A percentile compares a stretch with the other conserved stretches of the same genome.
These are phyloP conservation scores for Phytophthora ohioensis DNA, from an alignment of 352 stramenopile species.

Conservation along the genomic window DNA sequence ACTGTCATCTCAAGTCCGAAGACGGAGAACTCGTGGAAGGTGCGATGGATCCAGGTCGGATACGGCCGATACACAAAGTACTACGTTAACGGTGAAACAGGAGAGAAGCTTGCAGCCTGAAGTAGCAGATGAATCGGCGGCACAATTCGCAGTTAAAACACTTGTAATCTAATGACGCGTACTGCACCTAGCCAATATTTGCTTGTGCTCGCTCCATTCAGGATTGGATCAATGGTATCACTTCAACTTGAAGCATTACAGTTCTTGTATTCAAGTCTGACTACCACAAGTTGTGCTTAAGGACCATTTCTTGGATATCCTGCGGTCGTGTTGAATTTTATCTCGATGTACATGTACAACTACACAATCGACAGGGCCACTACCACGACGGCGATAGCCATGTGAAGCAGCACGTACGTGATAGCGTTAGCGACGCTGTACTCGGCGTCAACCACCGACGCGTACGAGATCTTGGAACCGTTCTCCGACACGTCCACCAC, in stretches of 20 bases:
- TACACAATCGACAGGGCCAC: constrained; percentile 35
- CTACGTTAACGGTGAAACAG: constrained; percentile 15
- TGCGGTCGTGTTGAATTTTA: too few relatives aligned
- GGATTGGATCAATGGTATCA: background rate
- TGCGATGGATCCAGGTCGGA: constrained; percentile 28
- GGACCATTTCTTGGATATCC: too few relatives aligned
- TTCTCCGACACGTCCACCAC: constrained; percentile 23
- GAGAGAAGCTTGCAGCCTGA: constrained; percentile 15
- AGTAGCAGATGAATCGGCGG: background rate
- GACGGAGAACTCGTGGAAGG: constrained; percentile 1
- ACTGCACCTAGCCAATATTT: background rate
- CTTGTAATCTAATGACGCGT: constrained; percentile 7
- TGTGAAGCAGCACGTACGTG: constrained; percentile 50
- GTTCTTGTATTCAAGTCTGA: too few relatives aligned
- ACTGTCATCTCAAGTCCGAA: background rate
- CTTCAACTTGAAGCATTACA: background rate
- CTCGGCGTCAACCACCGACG: constrained; percentile 34
- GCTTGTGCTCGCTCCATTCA: background rate
- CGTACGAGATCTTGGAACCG: constrained; percentile 32
- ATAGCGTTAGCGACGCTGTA: constrained; percentile 44
- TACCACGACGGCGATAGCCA: constrained; percentile 42
- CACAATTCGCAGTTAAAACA: background rate
- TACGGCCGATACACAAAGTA: constrained; percentile 33
- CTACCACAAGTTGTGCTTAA: too few relatives aligned
- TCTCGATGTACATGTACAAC: too few relatives aligned